A percentile compares a stretch with the other conserved stretches of the same genome.
Conservation (phyloP, 2,329 filamentous ascomycete genomes). For the Trichoderma aggressivum region DNA sequence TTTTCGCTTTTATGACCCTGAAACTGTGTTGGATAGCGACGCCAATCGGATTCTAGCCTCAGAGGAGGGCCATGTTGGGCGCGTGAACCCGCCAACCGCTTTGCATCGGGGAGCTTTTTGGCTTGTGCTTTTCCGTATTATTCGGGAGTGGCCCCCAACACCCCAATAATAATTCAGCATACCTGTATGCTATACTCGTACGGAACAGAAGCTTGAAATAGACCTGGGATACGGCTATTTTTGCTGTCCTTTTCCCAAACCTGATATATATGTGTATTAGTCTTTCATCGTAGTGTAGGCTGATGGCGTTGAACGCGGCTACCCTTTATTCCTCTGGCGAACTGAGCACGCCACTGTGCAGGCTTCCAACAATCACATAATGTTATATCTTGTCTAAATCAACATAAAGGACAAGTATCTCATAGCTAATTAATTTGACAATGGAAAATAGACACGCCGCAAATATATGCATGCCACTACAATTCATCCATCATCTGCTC, state of each 20-base stretch:
- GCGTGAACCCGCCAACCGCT: not conserved
- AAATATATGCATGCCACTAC: no score
- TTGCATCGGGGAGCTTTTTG: not conserved
- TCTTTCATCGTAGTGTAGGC: not conserved
- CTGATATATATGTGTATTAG: not conserved
- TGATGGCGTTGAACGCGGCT: not conserved
- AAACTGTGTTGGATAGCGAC: not conserved
- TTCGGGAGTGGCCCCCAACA: not conserved
- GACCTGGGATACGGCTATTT: not conserved
- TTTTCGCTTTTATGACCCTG: not conserved
- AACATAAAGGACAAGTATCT: not conserved
- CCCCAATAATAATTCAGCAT: not conserved
- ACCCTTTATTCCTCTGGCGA: no score
- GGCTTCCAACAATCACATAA: not conserved
- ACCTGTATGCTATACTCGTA: not conserved
- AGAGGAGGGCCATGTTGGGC: not conserved
- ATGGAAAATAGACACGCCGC: no score
- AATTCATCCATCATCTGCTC: conserved; percentile 9
- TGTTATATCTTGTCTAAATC: not conserved
- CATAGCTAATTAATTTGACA: not conserved
- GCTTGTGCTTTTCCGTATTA: not conserved
- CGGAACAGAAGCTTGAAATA: not conserved
- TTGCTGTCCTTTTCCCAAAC: not conserved
- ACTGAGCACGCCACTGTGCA: not conserved
- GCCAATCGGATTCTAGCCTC: not conserved